Conservation (phyloP, 1,284 basidiomycete genomes). For the Cutaneotrichosporon daszewskae region DNA sequence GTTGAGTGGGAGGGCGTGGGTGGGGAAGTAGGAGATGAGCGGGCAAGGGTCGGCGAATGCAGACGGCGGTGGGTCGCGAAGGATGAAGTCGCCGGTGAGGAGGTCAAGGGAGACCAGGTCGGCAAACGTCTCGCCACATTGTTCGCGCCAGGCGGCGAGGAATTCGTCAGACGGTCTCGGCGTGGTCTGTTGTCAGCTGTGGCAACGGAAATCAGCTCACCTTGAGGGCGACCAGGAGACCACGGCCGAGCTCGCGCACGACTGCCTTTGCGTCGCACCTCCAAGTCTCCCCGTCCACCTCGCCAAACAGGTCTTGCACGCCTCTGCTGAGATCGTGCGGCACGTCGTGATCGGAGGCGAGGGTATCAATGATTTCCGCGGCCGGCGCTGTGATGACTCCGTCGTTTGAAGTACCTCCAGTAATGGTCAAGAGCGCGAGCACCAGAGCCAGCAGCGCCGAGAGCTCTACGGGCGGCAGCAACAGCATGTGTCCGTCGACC, state of each 20-base stretch:
- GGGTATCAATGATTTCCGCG: conserved; percentile 50
- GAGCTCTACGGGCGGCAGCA: conserved; percentile 61
- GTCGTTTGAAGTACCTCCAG: too few relatives aligned
- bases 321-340: conserved; percentile 58
- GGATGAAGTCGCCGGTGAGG: conserved; percentile 65
- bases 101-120: conserved; percentile 53
- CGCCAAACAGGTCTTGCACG: conserved; percentile 74
- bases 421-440: conserved; percentile 56
- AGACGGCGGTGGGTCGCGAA: conserved; percentile 22
- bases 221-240: conserved; percentile 60
- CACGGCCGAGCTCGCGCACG: conserved; percentile 50
- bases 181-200: conserved; percentile 52
- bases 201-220: conserved; percentile 50
- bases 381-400: not conserved
- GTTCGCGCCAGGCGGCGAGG: conserved; percentile 60
- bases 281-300: conserved; percentile 41
- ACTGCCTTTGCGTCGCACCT: conserved; percentile 23
- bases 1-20: conserved; percentile 63
- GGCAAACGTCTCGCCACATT: conserved; percentile 69
- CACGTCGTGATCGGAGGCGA: conserved; percentile 70
- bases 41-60: conserved; percentile 22
- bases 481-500: conserved; percentile 52
- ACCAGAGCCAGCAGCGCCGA: conserved; percentile 65
- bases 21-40: conserved; percentile 63
- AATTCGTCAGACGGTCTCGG: conserved; percentile 52